Conservation (phyloP, 2,329 filamentous ascomycete genomes). For the Gnomoniopsis sp. region DNA sequence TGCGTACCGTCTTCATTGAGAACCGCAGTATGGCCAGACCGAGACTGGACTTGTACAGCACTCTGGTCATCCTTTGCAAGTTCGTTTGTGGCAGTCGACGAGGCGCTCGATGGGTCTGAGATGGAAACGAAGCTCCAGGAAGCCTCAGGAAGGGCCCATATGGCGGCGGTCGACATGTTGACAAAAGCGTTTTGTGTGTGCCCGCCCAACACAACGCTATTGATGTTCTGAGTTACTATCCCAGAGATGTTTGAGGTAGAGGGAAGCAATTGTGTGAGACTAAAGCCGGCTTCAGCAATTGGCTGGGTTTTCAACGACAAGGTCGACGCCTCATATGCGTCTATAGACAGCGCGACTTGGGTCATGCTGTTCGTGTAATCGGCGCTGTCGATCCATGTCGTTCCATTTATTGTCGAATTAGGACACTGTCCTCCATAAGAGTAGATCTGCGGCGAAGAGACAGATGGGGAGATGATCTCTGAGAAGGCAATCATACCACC, state of each 20-base stretch:
- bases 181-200: slow-evolving; percentile 82
- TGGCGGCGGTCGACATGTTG: slow-evolving; percentile 87
- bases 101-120: slow-evolving; percentile 34
- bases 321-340: slow-evolving; percentile 34
- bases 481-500: slow-evolving; percentile 66
- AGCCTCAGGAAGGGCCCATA: slow-evolving; percentile 83
- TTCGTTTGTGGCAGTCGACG: slow-evolving; percentile 40
- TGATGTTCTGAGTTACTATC: slow-evolving; percentile 66
- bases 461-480: slow-evolving; percentile 48
- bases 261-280: slow-evolving; percentile 69
- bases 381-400: slow-evolving; percentile 63
- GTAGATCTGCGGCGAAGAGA: slow-evolving; percentile 59
- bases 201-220: slow-evolving; percentile 79
- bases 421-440: slow-evolving; percentile 92
- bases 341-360: slow-evolving; percentile 49
- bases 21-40: slow-evolving; percentile 86
- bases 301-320: slow-evolving; percentile 56
- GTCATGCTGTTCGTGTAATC: slow-evolving; percentile 81
- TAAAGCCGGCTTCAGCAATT: slow-evolving; percentile 82
- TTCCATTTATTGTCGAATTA: slow-evolving; percentile 34
- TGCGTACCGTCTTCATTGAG: slow-evolving; percentile 73
- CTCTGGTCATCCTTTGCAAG: slow-evolving; percentile 43
- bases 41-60: slow-evolving; percentile 59
- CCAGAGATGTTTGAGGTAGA: slow-evolving; percentile 67
- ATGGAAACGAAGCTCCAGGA: slow-evolving; percentile 80